These are phyloP conservation scores for Forsythia suspensa DNA, from an alignment of 257 asterid species.

Conservation along the genomic window DNA sequence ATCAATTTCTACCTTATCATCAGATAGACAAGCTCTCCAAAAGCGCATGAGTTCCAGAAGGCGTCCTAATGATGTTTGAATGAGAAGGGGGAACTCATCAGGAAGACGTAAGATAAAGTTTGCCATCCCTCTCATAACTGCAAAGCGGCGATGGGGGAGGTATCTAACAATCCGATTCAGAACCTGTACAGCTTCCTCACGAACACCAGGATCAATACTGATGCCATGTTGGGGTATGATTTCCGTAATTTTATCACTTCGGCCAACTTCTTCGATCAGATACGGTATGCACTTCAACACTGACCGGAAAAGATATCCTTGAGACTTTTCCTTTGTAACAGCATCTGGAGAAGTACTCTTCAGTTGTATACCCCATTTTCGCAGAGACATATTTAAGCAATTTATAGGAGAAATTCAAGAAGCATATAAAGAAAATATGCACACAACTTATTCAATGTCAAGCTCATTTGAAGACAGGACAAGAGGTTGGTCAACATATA, in stretches of 20 bases:
- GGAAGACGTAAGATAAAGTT: slow-evolving; percentile 90
- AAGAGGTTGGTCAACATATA: slow-evolving; percentile 1
- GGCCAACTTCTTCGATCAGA: slow-evolving; percentile 97
- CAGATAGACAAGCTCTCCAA: slow-evolving; percentile 92
- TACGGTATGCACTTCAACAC: slow-evolving; percentile 98
- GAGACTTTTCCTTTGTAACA: slow-evolving; percentile 92
- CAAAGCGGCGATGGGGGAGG: slow-evolving; percentile 98
- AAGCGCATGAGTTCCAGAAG: slow-evolving; percentile 97
- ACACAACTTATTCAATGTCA: slow-evolving; percentile 16
- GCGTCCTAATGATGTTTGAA: slow-evolving; percentile 95
- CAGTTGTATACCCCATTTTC: slow-evolving; percentile 27
- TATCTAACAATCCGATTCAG: slow-evolving; percentile 85
- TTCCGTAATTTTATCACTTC: slow-evolving; percentile 94
- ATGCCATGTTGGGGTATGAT: slow-evolving; percentile 99
- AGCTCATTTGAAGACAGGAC: slow-evolving; percentile 1
- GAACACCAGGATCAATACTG: slow-evolving; percentile 97
- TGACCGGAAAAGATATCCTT: slow-evolving; percentile 95
- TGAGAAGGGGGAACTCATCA: slow-evolving; percentile 98
- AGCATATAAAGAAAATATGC: slow-evolving; percentile 22
- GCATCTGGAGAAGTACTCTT: slow-evolving; percentile 66
- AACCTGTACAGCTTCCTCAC: slow-evolving; percentile 98
- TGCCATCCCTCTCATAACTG: slow-evolving; percentile 97
- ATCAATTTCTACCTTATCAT: slow-evolving; percentile 64
- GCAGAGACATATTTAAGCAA: slow-evolving; percentile 24
- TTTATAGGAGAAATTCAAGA: slow-evolving; percentile 18